phyloP scores from a whole-genome alignment of 352 stramenopile genomes.

The Pythium folliculosum region DNA sequence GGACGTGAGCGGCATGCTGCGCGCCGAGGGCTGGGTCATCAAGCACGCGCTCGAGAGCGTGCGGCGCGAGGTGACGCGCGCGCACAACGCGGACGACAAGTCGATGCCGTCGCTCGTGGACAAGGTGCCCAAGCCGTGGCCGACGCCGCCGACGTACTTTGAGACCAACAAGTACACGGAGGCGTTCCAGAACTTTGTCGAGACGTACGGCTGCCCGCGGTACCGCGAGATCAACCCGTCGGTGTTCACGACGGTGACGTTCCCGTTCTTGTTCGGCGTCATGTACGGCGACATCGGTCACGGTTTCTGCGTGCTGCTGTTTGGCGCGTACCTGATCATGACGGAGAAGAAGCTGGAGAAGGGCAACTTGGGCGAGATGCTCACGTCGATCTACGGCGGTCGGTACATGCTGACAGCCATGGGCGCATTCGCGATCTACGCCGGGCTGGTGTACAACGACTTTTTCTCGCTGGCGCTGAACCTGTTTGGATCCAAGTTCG shows the following conservation, averaged over 20 bases:
- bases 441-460: slow-evolving; percentile 99
- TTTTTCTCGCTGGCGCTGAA: slow-evolving; percentile 98
- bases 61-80: slow-evolving; percentile 85
- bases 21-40: slow-evolving; percentile 97
- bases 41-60: slow-evolving; percentile 78
- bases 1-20: slow-evolving; percentile 97
- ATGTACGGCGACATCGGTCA: slow-evolving; percentile 99
- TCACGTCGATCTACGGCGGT: slow-evolving; percentile 88
- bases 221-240: slow-evolving; percentile 99
- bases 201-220: slow-evolving; percentile 98
- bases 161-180: slow-evolving; percentile 99
- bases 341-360: slow-evolving; percentile 90
- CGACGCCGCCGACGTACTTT: slow-evolving; percentile 97
- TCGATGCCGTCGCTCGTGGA: slow-evolving; percentile 94
- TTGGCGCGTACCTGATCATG: slow-evolving; percentile 93
- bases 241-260: slow-evolving; percentile 98
- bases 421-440: slow-evolving; percentile 98
- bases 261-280: slow-evolving; percentile 99
- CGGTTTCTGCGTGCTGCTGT: slow-evolving; percentile 93
- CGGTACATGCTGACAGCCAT: slow-evolving; percentile 99
- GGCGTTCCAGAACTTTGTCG: slow-evolving; percentile 98
- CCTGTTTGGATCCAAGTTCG: slow-evolving; percentile 95
- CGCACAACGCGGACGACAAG: slow-evolving; percentile 93
- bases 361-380: slow-evolving; percentile 91
- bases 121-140: slow-evolving; percentile 94